These are phyloP conservation scores for Candida pseudoglaebosa DNA, from an alignment of 805 yeast species.

Conservation along the genomic window DNA sequence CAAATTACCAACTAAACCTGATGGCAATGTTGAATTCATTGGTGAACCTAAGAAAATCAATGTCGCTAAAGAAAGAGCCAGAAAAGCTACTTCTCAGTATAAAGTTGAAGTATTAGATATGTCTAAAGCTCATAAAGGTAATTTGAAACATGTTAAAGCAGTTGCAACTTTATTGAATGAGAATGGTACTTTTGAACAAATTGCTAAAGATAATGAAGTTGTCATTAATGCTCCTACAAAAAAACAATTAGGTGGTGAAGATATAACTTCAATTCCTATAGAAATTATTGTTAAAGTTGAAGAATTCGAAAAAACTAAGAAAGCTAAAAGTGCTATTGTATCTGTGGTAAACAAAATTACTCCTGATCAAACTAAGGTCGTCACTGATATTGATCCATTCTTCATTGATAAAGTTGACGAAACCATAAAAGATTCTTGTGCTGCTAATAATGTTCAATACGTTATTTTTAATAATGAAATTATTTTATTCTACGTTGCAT, in stretches of 20 bases:
- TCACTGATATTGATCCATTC: slow-evolving; percentile 66
- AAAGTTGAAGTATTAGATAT: slow-evolving; percentile 71
- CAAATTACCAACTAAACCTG: slow-evolving; percentile 46
- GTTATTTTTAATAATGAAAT: slow-evolving; percentile 55
- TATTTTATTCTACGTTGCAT: slow-evolving; percentile 53
- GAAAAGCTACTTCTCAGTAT: slow-evolving; percentile 54
- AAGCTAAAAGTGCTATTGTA: slow-evolving; percentile 70
- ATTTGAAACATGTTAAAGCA: slow-evolving; percentile 69
- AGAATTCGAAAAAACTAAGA: slow-evolving; percentile 50
- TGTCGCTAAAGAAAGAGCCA: slow-evolving; percentile 61
- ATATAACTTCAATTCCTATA: slow-evolving; percentile 45
- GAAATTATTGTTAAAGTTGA: slow-evolving; percentile 53
- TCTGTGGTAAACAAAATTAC: slow-evolving; percentile 66
- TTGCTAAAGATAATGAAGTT: slow-evolving; percentile 35
- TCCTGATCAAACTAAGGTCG: slow-evolving; percentile 57
- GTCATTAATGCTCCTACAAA: slow-evolving; percentile 38
- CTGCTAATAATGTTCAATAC: slow-evolving; percentile 47
- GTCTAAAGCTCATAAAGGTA: slow-evolving; percentile 84
- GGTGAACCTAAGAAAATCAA: slow-evolving; percentile 57
- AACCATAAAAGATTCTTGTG: slow-evolving; percentile 38
- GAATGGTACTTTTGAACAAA: slow-evolving; percentile 43
- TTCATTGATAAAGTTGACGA: slow-evolving; percentile 45
- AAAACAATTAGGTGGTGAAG: slow-evolving; percentile 35
- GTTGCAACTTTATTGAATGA: slow-evolving; percentile 64
- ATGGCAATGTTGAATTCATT: slow-evolving; percentile 51